These are phyloP conservation scores for Alternaria ventricosa DNA, from an alignment of 2,329 filamentous ascomycete species.

Conservation along the genomic window DNA sequence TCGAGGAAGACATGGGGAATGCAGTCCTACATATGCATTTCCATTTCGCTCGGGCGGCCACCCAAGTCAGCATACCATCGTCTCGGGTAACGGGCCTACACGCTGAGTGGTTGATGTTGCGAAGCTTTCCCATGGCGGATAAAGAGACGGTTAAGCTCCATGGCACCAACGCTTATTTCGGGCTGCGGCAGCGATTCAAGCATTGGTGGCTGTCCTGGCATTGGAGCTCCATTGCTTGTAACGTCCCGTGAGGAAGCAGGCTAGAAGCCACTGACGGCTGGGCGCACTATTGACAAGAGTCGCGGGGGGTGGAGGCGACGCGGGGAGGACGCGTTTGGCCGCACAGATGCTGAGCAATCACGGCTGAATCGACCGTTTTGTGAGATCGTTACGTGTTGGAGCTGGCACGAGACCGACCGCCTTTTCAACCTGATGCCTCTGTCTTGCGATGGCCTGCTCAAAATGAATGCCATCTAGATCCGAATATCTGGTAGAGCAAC, in stretches of 20 bases:
- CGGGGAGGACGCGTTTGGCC: not conserved
- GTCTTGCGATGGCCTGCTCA: not conserved
- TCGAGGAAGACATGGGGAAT: slow-evolving; percentile 3
- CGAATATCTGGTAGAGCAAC: not conserved
- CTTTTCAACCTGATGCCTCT: not conserved
- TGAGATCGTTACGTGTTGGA: not conserved
- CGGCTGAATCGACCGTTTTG: not conserved
- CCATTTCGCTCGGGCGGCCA: not conserved
- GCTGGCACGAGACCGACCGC: not conserved
- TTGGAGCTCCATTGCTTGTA: not conserved
- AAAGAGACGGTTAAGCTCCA: slow-evolving; percentile 11
- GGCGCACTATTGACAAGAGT: not conserved
- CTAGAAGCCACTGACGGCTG: slow-evolving; percentile 2
- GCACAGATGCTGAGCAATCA: slow-evolving; percentile 1
- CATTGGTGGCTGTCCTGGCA: not conserved
- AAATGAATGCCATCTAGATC: not conserved
- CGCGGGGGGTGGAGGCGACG: not conserved
- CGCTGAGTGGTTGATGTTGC: not conserved
- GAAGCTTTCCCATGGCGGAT: slow-evolving; percentile 3
- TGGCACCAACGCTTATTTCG: slow-evolving; percentile 4
- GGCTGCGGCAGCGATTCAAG: slow-evolving; percentile 1
- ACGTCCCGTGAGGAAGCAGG: not conserved
- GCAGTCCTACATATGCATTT: slow-evolving; percentile 6
- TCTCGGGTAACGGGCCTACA: not conserved
- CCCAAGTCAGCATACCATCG: not conserved